These are phyloP conservation scores for Parafenestella ontariensis DNA, from an alignment of 2,329 filamentous ascomycete genomes.

Conservation along the genomic window DNA sequence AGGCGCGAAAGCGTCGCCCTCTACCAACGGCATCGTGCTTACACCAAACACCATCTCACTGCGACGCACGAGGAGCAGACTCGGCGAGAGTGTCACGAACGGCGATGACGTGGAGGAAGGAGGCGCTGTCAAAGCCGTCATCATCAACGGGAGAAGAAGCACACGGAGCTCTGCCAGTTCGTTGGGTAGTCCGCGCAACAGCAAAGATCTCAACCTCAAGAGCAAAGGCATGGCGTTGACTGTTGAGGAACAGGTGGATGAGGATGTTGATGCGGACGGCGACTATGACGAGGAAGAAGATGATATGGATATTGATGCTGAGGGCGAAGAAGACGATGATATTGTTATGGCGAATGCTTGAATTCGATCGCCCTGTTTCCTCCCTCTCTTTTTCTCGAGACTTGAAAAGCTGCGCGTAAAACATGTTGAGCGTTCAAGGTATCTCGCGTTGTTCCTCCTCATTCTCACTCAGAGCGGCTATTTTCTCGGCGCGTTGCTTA, in stretches of 20 bases:
- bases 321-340: slow-evolving; percentile 39
- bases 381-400: neutral
- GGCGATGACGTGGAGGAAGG: slow-evolving; percentile 42
- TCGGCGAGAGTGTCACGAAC: slow-evolving; percentile 51
- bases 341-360: slow-evolving; percentile 36
- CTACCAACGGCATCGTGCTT: slow-evolving; percentile 38
- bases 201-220: slow-evolving; percentile 29
- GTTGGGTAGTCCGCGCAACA: slow-evolving; percentile 32
- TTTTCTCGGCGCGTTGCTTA: neutral
- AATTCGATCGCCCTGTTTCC: neutral
- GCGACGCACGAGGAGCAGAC: slow-evolving; percentile 53
- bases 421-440: neutral
- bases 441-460: neutral
- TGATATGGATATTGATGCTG: slow-evolving; percentile 34
- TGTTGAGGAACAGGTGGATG: slow-evolving; percentile 42
- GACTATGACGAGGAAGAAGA: slow-evolving; percentile 37
- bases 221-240: slow-evolving; percentile 35
- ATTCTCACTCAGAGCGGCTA: neutral
- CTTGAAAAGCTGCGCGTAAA: neutral
- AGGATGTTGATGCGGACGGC: slow-evolving; percentile 37
- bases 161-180: slow-evolving; percentile 41
- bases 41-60: slow-evolving; percentile 40
- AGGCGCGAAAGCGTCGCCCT: slow-evolving; percentile 39
- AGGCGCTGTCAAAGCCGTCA: slow-evolving; percentile 36
- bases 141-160: slow-evolving; percentile 35